Evolutionary conservation across 352 stramenopile species (phyloP), one percentile per base, ranked within the genome.

Genomic region (Phytophthora pini): DNA sequence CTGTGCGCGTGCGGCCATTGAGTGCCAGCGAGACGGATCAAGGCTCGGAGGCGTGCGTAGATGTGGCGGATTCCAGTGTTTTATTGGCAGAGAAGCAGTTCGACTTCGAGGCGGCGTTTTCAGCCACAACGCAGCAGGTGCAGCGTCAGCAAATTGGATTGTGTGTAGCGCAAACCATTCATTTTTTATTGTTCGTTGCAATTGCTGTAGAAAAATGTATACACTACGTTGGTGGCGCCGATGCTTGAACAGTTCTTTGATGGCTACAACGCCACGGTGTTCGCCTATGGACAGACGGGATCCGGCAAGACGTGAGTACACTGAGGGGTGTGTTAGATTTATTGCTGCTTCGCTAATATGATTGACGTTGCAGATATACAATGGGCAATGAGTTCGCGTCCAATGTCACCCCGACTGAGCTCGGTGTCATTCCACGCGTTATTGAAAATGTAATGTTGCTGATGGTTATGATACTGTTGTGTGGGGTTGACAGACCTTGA

Each of bases 231-330:
- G 34, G 77, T 95, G 22, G 45, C 60, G 45, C 76, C 84, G 17
- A 68, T 97, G 32, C 51, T 97, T 5, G 72, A 92, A 24, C 75
- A 89, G 32, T 97, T 95, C 82, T 94, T 99, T 51, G 80, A 97
- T 56, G 95, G 94, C 22, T 98, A 98, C 77, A 98, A 98, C 82
- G 78, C 92, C 17, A 98, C 95, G 4, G 93, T 98, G 56, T 90
- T 98, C 51, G 94, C 96, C 2, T 98, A 98, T 71, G 95, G 96
- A 5, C 95, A 98, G 74, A 98, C 95, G 2, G 93, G 94, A 27
- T 92, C 84, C 0, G 84, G 87, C 22, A 94, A 94, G 58, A 93
- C 87, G 62, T 90, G 47, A 61, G 74, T 76, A 17, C 4, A 27
- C 8, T 8, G 8, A 0, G 0, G 31, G 6, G 31, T 9, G 8